Base-by-base conservation (phyloP, 805 yeast species). In the Yarrowia sp. region DNA sequence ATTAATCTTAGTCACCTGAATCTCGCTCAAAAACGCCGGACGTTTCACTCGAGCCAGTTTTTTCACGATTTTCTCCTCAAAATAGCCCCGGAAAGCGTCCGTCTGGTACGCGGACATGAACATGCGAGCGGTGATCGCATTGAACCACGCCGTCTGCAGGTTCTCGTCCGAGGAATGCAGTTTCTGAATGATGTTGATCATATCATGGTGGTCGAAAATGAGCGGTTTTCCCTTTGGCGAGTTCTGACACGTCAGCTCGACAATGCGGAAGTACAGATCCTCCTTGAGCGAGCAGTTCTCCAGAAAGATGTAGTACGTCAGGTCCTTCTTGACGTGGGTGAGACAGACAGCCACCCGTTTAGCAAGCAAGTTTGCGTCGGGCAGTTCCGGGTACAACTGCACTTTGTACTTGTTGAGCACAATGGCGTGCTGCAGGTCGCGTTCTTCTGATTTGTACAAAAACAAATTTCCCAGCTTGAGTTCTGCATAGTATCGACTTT, bases 381-480 rank as follows among this genome's bases (percentile, higher is more conserved):
- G 78, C 41, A 87, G 74, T 57, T 79, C 77, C 1, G 99, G 99
- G 97, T 98, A 95, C 8, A 92, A 77, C 0, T 89, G 78, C 0
- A 92, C 88, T 39, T 90, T 79, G 69, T 85, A 84, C 69, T 87
- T 83, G 5, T 88, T 83, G 22, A 95, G 74, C 1, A 89, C 91
- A 66, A 95, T 84, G 8, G 89, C 96, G 74, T 90, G 92, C 68
- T 84, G 84, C 17, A 89, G 87, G 73, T 86, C 85, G 71, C 80
- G 81, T 72, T 84, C 80, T 55, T 79, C 78, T 71, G 89, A 90
- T 66, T 84, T 84, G 76, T 90, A 93, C n/a, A 95, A 78, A 72
- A 92, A 90, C 64, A 95, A 76, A 72, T 92, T 92, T 0, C 97
- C 96, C 71, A 92, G 97, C 71, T 89, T 88, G 62, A 92, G 77